Evolutionary conservation across 352 stramenopile species (phyloP), one percentile per base, ranked within the genome.

Genomic region (Globisporangium radiosum): DNA sequence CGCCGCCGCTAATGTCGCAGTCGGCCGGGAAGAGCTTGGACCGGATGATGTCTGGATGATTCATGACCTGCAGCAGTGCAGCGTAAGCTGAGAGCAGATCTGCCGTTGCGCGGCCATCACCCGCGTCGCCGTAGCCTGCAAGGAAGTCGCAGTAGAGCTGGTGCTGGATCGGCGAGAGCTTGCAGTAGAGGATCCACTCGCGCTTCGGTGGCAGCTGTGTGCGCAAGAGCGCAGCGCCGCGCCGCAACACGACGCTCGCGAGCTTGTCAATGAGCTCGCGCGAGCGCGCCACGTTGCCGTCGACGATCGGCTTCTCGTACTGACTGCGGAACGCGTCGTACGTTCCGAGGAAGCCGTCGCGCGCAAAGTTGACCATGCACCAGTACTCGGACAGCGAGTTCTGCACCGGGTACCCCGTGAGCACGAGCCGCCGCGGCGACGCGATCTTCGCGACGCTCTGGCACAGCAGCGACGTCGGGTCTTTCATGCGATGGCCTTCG

Each of bases 351-450:
- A 88, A 93, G 2, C 69, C 68, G 5, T 87, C 75, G 6, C 85
- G 74, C 7, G 83, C 84, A 70, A 96, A 96, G 66, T 95, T 91
- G 10, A 96, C 84, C 85, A 96, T 95, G 60, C 82, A 94, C 82
- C 82, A 96, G 57, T 96, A 96, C 57, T 96, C 88, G 1, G 86
- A 86, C 36, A 98, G 64, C 56, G 96, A 97, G 65, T 98, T 98
- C 60, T 98, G 87, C 49, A 98, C 86, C 2, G 95, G 95, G 43
- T 97, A 98, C 4, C 95, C 95, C 14, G 93, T 98, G 7, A 98
- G 73, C 14, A 98, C 78, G 9, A 98, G 63, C 6, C 94, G 79
- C 36, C 81, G 70, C 52, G 77, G 87, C 19, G 85, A 89, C 50
- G 77, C 60, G 55, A 96, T 86, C 48, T 89, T 77, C 45, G 69